Conservation (phyloP, 768 basidiomycete genomes). For the Floccularia luteovirens region DNA sequence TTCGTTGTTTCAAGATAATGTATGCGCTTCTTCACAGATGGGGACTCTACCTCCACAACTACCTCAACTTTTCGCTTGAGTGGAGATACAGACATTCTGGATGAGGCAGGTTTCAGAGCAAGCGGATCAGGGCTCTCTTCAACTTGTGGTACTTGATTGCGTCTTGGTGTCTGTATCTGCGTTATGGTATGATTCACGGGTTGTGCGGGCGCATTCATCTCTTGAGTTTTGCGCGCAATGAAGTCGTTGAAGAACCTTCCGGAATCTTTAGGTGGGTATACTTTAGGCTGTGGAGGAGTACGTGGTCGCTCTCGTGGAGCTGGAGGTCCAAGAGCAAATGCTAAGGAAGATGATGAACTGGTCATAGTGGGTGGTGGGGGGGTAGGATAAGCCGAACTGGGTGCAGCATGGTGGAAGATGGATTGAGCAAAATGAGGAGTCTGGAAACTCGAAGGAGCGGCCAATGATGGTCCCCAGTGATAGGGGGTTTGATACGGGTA, state of each 20-base stretch:
- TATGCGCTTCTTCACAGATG: slow-evolving; percentile 57
- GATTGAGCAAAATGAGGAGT: slow-evolving; percentile 55
- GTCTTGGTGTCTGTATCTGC: slow-evolving; percentile 3
- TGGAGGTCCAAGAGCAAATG: slow-evolving; percentile 52
- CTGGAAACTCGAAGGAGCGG: slow-evolving; percentile 42
- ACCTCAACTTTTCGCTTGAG: slow-evolving; percentile 63
- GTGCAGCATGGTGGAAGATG: slow-evolving; percentile 53
- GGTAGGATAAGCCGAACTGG: slow-evolving; percentile 64
- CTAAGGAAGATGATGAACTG: slow-evolving; percentile 68
- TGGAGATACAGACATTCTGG: slow-evolving; percentile 39
- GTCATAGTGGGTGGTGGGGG: slow-evolving; percentile 60
- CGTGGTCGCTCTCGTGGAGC: slow-evolving; percentile 13
- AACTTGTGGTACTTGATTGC: slow-evolving; percentile 12
- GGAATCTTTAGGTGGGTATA: slow-evolving; percentile 52
- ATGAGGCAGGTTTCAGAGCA: slow-evolving; percentile 24
- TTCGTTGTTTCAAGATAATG: slow-evolving; percentile 24
- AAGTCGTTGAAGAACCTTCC: slow-evolving; percentile 60
- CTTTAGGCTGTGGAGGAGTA: slow-evolving; percentile 13
- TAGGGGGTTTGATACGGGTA: slow-evolving; percentile 34
- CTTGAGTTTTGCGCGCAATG: slow-evolving; percentile 45
- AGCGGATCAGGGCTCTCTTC: slow-evolving; percentile 53
- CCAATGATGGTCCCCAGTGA: slow-evolving; percentile 31
- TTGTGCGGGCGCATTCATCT: slow-evolving; percentile 21
- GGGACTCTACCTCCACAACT: slow-evolving; percentile 54
- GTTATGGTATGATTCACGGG: slow-evolving; percentile 13